Conservation (phyloP, 2,329 filamentous ascomycete genomes). For the Fusarium keratoplasticum region DNA sequence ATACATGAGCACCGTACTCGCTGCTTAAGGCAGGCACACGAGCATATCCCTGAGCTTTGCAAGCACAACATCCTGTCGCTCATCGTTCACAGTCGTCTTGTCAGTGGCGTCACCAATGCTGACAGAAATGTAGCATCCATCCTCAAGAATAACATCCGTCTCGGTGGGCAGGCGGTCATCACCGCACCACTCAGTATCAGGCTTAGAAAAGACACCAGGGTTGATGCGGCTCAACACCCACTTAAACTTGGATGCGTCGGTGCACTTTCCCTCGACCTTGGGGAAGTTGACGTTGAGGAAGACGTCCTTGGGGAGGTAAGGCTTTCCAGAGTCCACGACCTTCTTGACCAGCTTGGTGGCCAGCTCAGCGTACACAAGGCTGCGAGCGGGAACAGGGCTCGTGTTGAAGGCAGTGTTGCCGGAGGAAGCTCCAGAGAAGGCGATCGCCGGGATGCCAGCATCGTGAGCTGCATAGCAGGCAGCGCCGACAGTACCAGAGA, state of each 20-base stretch:
- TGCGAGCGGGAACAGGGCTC: slow-evolving; percentile 63
- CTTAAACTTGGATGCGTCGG: slow-evolving; percentile 64
- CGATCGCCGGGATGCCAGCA: slow-evolving; percentile 72
- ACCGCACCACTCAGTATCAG: slow-evolving; percentile 70
- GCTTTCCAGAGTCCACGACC: slow-evolving; percentile 66
- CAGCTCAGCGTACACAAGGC: slow-evolving; percentile 72
- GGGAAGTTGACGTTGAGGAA: slow-evolving; percentile 80
- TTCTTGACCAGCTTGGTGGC: slow-evolving; percentile 67
- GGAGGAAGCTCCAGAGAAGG: slow-evolving; percentile 70
- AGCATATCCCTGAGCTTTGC: slow-evolving; percentile 48
- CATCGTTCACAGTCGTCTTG: slow-evolving; percentile 64
- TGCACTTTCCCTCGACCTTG: slow-evolving; percentile 62
- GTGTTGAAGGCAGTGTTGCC: slow-evolving; percentile 66
- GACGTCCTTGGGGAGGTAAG: slow-evolving; percentile 70
- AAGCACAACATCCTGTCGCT: slow-evolving; percentile 46
- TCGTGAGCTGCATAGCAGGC: slow-evolving; percentile 68
- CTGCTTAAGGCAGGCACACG: slow-evolving; percentile 38
- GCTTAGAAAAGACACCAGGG: slow-evolving; percentile 61
- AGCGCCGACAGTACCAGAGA: slow-evolving; percentile 77
- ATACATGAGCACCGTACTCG: neutral
- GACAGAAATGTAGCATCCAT: slow-evolving; percentile 71
- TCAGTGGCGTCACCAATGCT: slow-evolving; percentile 70
- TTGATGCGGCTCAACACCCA: slow-evolving; percentile 75
- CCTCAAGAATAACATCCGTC: slow-evolving; percentile 59
- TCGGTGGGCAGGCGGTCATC: slow-evolving; percentile 68